Evolutionary conservation across 495 filamentous ascomycete genomes (phyloP).

Genomic region (Hypoxylon fuscum): DNA sequence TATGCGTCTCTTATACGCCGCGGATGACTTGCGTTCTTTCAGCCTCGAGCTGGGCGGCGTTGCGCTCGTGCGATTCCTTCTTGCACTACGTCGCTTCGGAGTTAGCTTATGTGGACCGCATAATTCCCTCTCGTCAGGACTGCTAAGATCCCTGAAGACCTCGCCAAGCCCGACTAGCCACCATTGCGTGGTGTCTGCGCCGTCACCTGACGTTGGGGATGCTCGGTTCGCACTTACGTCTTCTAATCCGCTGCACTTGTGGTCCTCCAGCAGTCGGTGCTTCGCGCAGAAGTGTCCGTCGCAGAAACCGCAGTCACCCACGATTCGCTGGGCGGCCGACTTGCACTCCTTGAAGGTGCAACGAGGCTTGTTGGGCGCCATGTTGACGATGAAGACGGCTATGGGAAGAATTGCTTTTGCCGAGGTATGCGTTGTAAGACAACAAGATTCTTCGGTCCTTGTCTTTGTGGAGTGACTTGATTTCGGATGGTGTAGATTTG

Average conservation of each 20-base stretch:
- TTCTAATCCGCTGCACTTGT: conserved; percentile 93
- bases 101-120: conserved; percentile 41
- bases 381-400: conserved; percentile 20
- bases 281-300: conserved; percentile 91
- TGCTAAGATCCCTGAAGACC: conserved; percentile 47
- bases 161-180: conserved; percentile 60
- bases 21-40: conserved; percentile 77
- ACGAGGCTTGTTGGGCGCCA: conserved; percentile 79
- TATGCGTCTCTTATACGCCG: conserved; percentile 51
- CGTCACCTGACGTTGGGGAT: conserved; percentile 5
- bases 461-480: conserved; percentile 37
- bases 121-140: conserved; percentile 41
- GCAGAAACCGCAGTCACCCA: conserved; percentile 97
- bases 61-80: conserved; percentile 91
- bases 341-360: conserved; percentile 92
- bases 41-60: conserved; percentile 87
- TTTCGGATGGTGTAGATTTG: conserved; percentile 37
- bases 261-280: conserved; percentile 91
- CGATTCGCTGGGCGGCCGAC: conserved; percentile 84
- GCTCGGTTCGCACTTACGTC: conserved; percentile 64
- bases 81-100: conserved; percentile 70
- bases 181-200: conserved; percentile 44
- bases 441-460: neutral
- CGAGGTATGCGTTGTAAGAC: neutral
- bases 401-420: neutral